Evolutionary conservation across 2,329 filamentous ascomycete species (phyloP).

Genomic region (Cercospora janseana): DNA sequence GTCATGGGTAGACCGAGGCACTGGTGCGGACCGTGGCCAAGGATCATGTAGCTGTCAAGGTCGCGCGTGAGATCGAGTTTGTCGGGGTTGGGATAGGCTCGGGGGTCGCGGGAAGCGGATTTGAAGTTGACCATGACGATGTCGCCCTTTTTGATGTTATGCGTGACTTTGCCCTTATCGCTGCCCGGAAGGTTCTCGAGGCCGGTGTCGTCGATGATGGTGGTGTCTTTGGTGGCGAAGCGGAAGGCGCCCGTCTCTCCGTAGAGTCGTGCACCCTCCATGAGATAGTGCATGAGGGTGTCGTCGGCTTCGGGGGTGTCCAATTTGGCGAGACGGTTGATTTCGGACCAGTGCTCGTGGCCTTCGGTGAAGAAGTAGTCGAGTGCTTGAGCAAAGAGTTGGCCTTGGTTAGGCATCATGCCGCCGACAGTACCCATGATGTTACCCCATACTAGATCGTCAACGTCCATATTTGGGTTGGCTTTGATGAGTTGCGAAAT

Average conservation of each 20-base stretch:
- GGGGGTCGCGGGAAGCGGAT: slow-evolving; percentile 43
- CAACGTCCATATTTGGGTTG: slow-evolving; percentile 41
- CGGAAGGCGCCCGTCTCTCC: slow-evolving; percentile 47
- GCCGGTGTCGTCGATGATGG: slow-evolving; percentile 36
- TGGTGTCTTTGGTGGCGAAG: slow-evolving; percentile 36
- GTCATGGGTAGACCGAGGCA: slow-evolving; percentile 47
- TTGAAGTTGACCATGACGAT: slow-evolving; percentile 46
- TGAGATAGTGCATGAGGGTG: slow-evolving; percentile 51
- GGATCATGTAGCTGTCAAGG: slow-evolving; percentile 46
- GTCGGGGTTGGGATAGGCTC: slow-evolving; percentile 45
- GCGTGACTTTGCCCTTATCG: slow-evolving; percentile 26
- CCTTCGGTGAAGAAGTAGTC: slow-evolving; percentile 56
- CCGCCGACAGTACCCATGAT: slow-evolving; percentile 58
- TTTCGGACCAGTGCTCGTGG: slow-evolving; percentile 47
- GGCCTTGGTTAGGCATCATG: slow-evolving; percentile 57
- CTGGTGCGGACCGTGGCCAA: slow-evolving; percentile 45
- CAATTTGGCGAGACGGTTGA: slow-evolving; percentile 49
- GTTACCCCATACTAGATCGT: slow-evolving; percentile 57
- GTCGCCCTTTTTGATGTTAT: slow-evolving; percentile 40
- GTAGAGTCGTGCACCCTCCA: slow-evolving; percentile 46
- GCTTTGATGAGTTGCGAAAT: slow-evolving; percentile 53
- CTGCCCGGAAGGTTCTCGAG: slow-evolving; percentile 12
- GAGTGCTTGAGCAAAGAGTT: slow-evolving; percentile 57
- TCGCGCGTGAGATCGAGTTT: slow-evolving; percentile 41
- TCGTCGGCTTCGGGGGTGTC: slow-evolving; percentile 49